phyloP scores from a whole-genome alignment of 2,329 filamentous ascomycete species.

The Leptographium radiaticola region DNA sequence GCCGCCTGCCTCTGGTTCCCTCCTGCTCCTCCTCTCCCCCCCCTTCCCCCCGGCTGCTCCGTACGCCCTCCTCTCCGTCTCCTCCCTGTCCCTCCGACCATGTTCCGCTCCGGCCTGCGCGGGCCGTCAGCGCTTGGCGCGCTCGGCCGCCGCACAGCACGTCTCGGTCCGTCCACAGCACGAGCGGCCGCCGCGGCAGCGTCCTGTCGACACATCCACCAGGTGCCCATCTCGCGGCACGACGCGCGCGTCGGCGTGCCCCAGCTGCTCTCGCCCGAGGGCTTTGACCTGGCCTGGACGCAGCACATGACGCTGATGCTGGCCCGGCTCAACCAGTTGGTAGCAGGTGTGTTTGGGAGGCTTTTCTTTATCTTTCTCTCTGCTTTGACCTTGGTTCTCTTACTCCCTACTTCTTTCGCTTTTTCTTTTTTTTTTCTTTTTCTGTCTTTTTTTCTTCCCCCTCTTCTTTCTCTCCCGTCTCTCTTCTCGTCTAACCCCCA shows the following conservation, averaged over 20 bases:
- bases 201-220: slow-evolving; percentile 23
- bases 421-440: background rate
- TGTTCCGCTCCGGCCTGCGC: slow-evolving; percentile 43
- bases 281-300: slow-evolving; percentile 66
- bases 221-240: slow-evolving; percentile 22
- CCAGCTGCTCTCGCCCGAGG: slow-evolving; percentile 51
- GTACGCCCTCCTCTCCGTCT: background rate
- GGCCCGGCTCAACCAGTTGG: slow-evolving; percentile 62
- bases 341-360: slow-evolving; percentile 44
- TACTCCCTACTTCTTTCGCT: background rate
- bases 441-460: background rate
- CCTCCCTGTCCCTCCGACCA: slow-evolving; percentile 13
- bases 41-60: background rate
- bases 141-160: background rate
- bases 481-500: background rate
- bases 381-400: too few relatives aligned
- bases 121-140: slow-evolving; percentile 28
- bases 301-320: slow-evolving; percentile 67
- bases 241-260: slow-evolving; percentile 24
- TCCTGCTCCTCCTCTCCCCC: background rate
- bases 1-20: background rate
- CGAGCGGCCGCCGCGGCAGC: slow-evolving; percentile 12
- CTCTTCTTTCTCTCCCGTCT: background rate
- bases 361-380: too few relatives aligned
- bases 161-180: background rate